Base-by-base conservation (phyloP, 805 yeast genomes). In the Naumovozyma baii region DNA sequence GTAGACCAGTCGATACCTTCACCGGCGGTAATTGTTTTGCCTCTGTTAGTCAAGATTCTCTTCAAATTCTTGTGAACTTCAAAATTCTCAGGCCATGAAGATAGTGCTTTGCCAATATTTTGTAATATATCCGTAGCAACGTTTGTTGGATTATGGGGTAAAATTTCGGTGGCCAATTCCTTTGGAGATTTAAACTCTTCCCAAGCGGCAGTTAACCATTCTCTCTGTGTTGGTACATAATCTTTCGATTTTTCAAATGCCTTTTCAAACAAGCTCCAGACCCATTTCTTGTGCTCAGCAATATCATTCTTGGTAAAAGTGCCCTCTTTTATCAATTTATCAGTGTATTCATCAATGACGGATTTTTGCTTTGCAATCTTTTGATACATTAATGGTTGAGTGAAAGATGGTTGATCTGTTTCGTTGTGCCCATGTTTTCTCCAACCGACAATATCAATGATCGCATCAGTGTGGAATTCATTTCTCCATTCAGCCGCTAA, bases 181-280 rank as follows among this genome's bases (percentile, higher is more conserved):
- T 79, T 86, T 62, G 96, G 96, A 40, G 96, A 84, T 74, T 94
- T 94, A 74, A 92, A 92, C 51, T 86, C 95, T 67, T 88, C 96
- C 99, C 99, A 92, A 51, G 96, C 92, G 34, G 96, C 84, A 40
- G 98, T 84, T 56, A 92, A 76, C 99, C 99, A 92, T 70, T 90
- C 96, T 72, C 95, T 79, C 22, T 90, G 75, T 47, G 87, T 81
- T 54, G 96, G 94, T 55, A 74, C 75, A 69, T 87, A 86, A 44
- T 86, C 95, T 69, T 86, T 86, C 36, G 94, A 78, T 68, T 85
- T 85, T 45, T 69, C 62, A 69, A 88, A 92, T 10, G 94, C 81
- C 55, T 85, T 92, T 69, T 92, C 97, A 54, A 92, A 79, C 45
- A 80, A 70, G 57, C 77, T 76, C 99, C 99, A 92, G 45, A 92